Evolutionary conservation across 2,329 filamentous ascomycete species (phyloP).

Genomic region (Ceratocystis eucalypticola): DNA sequence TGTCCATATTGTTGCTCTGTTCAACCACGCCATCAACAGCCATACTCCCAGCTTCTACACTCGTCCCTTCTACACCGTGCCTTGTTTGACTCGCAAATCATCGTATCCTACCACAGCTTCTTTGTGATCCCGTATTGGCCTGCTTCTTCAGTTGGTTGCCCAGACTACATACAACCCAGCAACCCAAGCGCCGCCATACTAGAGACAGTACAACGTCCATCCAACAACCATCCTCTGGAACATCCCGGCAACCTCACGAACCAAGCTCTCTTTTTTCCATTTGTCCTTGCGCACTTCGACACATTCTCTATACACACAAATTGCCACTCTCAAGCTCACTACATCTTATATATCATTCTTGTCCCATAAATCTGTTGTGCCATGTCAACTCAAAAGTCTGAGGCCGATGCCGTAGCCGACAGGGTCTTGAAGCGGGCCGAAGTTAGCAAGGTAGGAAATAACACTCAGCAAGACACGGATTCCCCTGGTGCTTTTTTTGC

Average conservation of each 20-base stretch:
- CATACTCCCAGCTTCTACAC: background rate
- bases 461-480: background rate
- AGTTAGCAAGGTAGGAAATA: constrained; percentile 53
- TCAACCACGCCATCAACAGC: background rate
- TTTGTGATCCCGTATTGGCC: background rate
- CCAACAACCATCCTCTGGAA: background rate
- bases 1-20: background rate
- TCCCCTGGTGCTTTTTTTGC: background rate
- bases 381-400: constrained; percentile 40
- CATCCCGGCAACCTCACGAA: background rate
- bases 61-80: background rate
- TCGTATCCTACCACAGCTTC: background rate
- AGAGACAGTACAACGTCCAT: background rate
- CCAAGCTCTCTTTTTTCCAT: constrained; percentile 1
- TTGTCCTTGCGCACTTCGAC: background rate
- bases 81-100: background rate
- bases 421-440: constrained; percentile 59
- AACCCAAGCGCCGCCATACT: background rate
- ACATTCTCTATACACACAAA: background rate
- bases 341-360: background rate
- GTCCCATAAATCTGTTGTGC: constrained; percentile 32
- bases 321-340: background rate
- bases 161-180: background rate
- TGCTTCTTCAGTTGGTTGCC: background rate
- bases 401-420: constrained; percentile 49